Evolutionary conservation across 495 filamentous ascomycete species (phyloP).

Genomic region (Neurospora sp.): DNA sequence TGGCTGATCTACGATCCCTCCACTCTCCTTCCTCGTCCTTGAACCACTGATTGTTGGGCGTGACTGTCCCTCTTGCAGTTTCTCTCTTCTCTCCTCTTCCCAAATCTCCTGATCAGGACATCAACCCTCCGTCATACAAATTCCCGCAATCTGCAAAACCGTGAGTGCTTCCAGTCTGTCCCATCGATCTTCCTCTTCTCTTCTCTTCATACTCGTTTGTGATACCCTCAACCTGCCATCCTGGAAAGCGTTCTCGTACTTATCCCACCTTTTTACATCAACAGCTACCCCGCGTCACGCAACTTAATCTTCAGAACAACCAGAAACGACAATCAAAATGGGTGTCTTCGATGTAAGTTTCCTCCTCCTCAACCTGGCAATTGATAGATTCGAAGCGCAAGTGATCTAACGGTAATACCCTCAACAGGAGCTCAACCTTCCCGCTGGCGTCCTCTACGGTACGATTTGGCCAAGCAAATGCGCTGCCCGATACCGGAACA

Average conservation of each 20-base stretch:
- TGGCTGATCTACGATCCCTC: not conserved
- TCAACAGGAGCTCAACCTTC: constrained; percentile 2
- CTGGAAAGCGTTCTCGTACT: not conserved
- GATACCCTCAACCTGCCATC: not conserved
- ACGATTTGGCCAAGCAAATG: not conserved
- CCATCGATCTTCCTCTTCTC: not conserved
- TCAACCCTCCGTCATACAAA: not conserved
- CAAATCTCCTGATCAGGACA: not conserved
- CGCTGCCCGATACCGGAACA: constrained; percentile 3
- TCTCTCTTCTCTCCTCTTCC: not conserved
- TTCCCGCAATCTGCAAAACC: not conserved
- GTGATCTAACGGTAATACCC: not conserved
- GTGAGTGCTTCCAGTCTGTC: not conserved
- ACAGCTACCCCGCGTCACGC: not conserved
- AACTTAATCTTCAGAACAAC: not conserved
- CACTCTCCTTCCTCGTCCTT: not conserved
- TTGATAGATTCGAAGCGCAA: not conserved
- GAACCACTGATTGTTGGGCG: not conserved
- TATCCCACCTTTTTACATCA: not conserved
- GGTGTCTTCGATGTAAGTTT: constrained; percentile 5
- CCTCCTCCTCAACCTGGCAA: not conserved
- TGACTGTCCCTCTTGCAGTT: not conserved
- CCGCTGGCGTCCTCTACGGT: constrained; percentile 8
- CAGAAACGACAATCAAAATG: not conserved
- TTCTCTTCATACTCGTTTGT: not conserved